phyloP scores from a whole-genome alignment of 768 basidiomycete species.

The Tephrocybe rancida region DNA sequence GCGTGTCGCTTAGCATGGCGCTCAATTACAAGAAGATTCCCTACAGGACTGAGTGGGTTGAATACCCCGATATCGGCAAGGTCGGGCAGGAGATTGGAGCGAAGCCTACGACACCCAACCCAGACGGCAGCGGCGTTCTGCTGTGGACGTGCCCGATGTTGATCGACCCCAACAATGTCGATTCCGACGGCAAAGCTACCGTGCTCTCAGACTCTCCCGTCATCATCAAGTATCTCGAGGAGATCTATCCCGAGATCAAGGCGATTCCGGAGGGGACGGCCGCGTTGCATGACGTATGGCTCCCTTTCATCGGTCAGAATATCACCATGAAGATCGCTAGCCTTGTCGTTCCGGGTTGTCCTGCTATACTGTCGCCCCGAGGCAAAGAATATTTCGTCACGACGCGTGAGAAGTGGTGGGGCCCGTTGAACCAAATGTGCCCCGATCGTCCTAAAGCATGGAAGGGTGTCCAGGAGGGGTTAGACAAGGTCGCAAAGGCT shows the following conservation, averaged over 20 bases:
- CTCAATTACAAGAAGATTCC: constrained; percentile 26
- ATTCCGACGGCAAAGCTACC: constrained; percentile 10
- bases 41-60: constrained; percentile 42
- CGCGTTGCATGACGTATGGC: constrained; percentile 13
- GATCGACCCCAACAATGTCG: constrained; percentile 13
- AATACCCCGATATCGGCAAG: constrained; percentile 41
- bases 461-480: constrained; percentile 9
- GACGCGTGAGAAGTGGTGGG: constrained; percentile 16
- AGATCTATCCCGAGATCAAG: constrained; percentile 18
- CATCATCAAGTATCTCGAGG: constrained; percentile 20
- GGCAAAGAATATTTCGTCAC: constrained; percentile 14
- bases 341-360: constrained; percentile 4
- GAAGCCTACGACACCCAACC: constrained; percentile 21
- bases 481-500: constrained; percentile 13
- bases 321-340: not conserved
- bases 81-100: constrained; percentile 34
- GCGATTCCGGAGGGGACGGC: constrained; percentile 16
- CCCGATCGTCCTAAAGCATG: constrained; percentile 13
- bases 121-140: constrained; percentile 14
- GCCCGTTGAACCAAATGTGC: constrained; percentile 13
- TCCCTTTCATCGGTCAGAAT: constrained; percentile 3
- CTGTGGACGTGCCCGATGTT: constrained; percentile 18
- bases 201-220: constrained; percentile 15
- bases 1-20: constrained; percentile 1
- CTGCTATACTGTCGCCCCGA: constrained; percentile 6